Conservation (phyloP, 345 rosid genomes). For the Aurinia saxatilis region DNA sequence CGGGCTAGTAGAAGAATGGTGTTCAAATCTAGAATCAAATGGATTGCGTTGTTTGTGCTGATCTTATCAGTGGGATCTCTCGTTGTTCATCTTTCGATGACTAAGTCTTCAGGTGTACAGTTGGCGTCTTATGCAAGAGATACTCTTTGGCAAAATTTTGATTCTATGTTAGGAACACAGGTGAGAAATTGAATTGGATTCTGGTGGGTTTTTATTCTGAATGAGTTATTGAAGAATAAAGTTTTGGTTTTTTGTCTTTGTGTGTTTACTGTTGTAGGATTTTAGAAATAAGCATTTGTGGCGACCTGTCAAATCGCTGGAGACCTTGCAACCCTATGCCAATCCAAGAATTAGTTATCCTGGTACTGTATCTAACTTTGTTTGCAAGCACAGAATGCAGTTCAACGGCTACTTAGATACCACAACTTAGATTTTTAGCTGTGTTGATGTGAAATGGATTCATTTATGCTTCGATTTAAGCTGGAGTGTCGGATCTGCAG, state of each 20-base stretch:
- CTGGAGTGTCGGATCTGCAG: not conserved
- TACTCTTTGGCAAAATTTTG: slow-evolving; percentile 45
- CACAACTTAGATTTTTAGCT: not conserved
- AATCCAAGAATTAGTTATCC: slow-evolving; percentile 71
- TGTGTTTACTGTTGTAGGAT: slow-evolving; percentile 37
- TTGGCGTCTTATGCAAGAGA: slow-evolving; percentile 49
- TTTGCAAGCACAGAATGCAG: not conserved
- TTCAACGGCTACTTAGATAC: not conserved
- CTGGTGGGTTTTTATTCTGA: not conserved
- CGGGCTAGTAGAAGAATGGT: slow-evolving; percentile 47
- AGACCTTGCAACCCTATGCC: slow-evolving; percentile 83
- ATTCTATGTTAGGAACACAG: slow-evolving; percentile 36
- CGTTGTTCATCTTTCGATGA: slow-evolving; percentile 68
- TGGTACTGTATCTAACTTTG: slow-evolving; percentile 37
- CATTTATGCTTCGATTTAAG: not conserved
- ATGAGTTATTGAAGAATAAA: not conserved
- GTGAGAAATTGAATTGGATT: slow-evolving; percentile 26
- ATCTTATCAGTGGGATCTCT: slow-evolving; percentile 72
- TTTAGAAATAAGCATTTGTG: slow-evolving; percentile 59
- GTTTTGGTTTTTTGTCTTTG: not conserved
- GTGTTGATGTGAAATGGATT: not conserved
- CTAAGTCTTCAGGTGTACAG: slow-evolving; percentile 59
- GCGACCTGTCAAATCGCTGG: slow-evolving; percentile 68
- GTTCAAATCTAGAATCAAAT: slow-evolving; percentile 81
- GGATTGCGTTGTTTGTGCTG: slow-evolving; percentile 72